Evolutionary conservation across 805 yeast species (phyloP), one percentile per base, ranked within the genome.

Genomic region (Candida parachauliodes): DNA sequence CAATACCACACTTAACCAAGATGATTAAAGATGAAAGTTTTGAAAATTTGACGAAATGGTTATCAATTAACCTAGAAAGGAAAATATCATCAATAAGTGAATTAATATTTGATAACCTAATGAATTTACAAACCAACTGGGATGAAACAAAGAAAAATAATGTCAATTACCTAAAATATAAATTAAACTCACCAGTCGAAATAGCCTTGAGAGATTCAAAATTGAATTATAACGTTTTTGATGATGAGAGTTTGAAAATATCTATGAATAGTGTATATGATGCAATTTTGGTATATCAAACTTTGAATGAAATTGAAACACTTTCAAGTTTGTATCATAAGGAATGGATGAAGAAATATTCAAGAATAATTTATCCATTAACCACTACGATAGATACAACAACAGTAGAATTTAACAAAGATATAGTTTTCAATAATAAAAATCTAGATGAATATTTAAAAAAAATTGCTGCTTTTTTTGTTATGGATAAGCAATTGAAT

Each of bases 171-270:
- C 57, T 67, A 3, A 62, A 73, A 6, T 86, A 77, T 55, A 80
- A 83, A 50, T 74, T 91, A 46, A 89, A 89, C 55, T 85, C 96
- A 0, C 85, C 95, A 0, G 85, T 89, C 4, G 98, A 91, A 57
- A 59, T 76, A 6, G 77, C 95, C 5, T 67, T 88, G 53, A 70
- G 97, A 49, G 79, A 77, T 31, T 70, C 81, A 0, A 62, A 65
- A 36, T 55, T 57, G 40, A 68, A 64, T 46, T 72, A 74, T 40
- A 69, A 74, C 47, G 69, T 81, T 2, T 60, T 81, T 34, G 63
- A 69, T 6, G 75, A 72, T 35, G 63, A 50, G 14, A 34, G 37
- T 4, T 42, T 59, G 17, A 55, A 52, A 27, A 46, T 88, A 22
- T 80, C 81, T 39, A 58, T 89, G 40, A 73, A 79, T n/a, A 83